Percentiles rank a stretch among this genome's conserved stretches.
phyloP scores from a whole-genome alignment of 2,329 filamentous ascomycete species.

The Boeremia lycopersici region DNA sequence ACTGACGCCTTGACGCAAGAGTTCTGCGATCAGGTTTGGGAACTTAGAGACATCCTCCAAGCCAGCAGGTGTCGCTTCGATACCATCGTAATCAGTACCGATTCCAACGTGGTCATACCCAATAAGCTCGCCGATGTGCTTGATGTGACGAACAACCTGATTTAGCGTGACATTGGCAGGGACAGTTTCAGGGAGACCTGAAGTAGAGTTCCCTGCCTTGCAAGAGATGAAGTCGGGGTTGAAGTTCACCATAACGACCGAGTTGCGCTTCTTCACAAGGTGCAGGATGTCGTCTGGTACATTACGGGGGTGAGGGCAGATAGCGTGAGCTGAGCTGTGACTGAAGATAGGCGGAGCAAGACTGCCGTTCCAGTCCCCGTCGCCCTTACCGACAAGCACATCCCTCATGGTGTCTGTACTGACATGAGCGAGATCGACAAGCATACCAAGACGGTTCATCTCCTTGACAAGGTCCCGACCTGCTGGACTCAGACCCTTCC shows the following conservation, averaged over 20 bases:
- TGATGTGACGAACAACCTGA: constrained; percentile 80
- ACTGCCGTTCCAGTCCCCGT: constrained; percentile 69
- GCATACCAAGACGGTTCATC: constrained; percentile 94
- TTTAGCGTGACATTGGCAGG: constrained; percentile 73
- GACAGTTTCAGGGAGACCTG: constrained; percentile 71
- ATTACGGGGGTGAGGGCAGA: constrained; percentile 90
- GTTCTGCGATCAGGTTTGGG: constrained; percentile 75
- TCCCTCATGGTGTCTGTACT: constrained; percentile 83
- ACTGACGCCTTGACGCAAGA: constrained; percentile 74
- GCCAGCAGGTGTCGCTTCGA: constrained; percentile 68
- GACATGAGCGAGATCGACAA: constrained; percentile 87
- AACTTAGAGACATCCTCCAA: constrained; percentile 86
- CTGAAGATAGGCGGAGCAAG: constrained; percentile 85
- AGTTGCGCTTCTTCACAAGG: constrained; percentile 73
- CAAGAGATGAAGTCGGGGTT: constrained; percentile 83
- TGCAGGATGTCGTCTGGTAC: constrained; percentile 83
- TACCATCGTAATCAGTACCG: constrained; percentile 89
- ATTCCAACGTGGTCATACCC: constrained; percentile 88
- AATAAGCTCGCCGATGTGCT: constrained; percentile 79
- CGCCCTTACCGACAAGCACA: constrained; percentile 66
- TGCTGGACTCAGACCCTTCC: constrained; percentile 73
- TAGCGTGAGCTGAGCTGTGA: constrained; percentile 78
- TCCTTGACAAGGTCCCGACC: constrained; percentile 76
- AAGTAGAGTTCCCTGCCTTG: constrained; percentile 60
- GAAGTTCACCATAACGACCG: constrained; percentile 92